Conservation (phyloP, 1,139 yeast genomes). For the Pichia kudriavzevii region DNA sequence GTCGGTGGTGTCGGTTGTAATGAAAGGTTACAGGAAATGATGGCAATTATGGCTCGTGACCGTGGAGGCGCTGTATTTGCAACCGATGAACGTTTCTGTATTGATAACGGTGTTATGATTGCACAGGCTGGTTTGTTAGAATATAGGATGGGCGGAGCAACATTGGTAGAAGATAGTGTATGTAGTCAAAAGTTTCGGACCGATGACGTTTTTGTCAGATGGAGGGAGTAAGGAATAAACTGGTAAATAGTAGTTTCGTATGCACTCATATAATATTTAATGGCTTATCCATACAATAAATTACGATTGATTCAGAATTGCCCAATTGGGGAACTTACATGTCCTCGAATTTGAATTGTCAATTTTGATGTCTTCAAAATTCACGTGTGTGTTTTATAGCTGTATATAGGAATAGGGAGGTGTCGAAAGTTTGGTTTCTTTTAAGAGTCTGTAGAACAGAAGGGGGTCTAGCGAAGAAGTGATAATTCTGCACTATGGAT, state of each 20-base stretch:
- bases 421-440: background rate
- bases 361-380: too few relatives aligned
- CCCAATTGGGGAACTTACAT: background rate
- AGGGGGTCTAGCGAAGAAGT: constrained; percentile 1
- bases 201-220: constrained; percentile 83
- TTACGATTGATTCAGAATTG: too few relatives aligned
- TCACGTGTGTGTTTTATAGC: too few relatives aligned
- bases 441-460: constrained; percentile 5
- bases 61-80: constrained; percentile 84
- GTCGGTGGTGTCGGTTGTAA: constrained; percentile 99
- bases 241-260: too few relatives aligned
- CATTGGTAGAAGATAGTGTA: constrained; percentile 58
- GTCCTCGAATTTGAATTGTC: too few relatives aligned
- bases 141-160: constrained; percentile 73
- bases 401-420: background rate
- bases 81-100: constrained; percentile 94
- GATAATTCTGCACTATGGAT: constrained; percentile 1
- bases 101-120: constrained; percentile 97
- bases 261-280: too few relatives aligned
- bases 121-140: constrained; percentile 95
- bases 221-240: constrained; percentile 33
- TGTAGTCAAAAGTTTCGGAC: constrained; percentile 93
- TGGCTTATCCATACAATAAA: too few relatives aligned
- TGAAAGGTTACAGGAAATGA: constrained; percentile 87
- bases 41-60: constrained; percentile 87